Evolutionary conservation across 2,329 filamentous ascomycete genomes (phyloP), one percentile per base, ranked within the genome.

Genomic region (Kalmusia sp.): DNA sequence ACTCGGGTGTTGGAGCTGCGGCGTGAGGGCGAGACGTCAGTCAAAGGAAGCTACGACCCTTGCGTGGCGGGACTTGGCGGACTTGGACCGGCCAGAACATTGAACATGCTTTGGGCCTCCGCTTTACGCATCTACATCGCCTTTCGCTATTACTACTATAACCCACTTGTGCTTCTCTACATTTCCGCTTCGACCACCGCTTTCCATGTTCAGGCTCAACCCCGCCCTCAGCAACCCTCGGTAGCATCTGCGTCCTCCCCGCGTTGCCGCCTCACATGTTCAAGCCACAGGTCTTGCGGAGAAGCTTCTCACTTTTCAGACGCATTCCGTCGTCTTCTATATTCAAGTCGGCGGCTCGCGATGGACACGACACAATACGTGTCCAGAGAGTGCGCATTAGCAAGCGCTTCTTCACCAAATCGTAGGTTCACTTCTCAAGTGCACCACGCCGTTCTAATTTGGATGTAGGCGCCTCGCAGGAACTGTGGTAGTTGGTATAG

Each of bases 361-460:
- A 70, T 62, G 71, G 70, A 28, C 62, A 71, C 38, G 63, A 68
- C 19, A 62, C 52, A 7, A 59, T 73, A 39, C 63, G 55, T 8
- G 65, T 74, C 40, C 71, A 78, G 54, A 65, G 69, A 17, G 77
- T 81, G 34, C 76, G 73, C 57, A 73, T 81, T 61, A 63, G 58
- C 38, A 65, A 59, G 39, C 75, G 70, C 17, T 64, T 74, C 30
- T 68, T 77, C 43, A 72, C 68, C 14, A 64, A 62, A 52, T 68
- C 65, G 72, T 73, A 45, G 53, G 69, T 64, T 40, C 28, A 19
- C n/a, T 44, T 33, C 9, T 3, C 19, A 19, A n/a, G 17, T 19
- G 17, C 41, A 28, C n/a, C 44, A 45, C 59, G 56, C 38, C 60
- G 50, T 56, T 15, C 43, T 53, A 21, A 49, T 19, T 24, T 46